Evolutionary conservation across 345 rosid species (phyloP), one percentile per base, ranked within the genome.

Genomic region (Camelina hispida): DNA sequence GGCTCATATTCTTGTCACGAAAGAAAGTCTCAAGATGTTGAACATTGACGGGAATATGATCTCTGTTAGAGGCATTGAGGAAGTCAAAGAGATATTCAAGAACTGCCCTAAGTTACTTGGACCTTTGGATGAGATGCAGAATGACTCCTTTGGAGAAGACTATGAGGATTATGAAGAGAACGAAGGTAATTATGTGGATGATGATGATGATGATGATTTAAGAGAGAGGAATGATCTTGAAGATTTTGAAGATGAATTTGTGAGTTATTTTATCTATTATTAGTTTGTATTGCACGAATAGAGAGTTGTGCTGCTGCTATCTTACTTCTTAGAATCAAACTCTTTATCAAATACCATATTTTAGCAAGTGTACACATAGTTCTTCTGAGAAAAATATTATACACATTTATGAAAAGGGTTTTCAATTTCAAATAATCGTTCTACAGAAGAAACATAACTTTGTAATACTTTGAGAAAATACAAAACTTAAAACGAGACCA

Each of bases 31-130:
- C 52, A 76, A 69, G 63, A 73, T 83, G 82, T 86, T 92, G 75
- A 88, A 85, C 69, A 85, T 92, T 48, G 44, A 87, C 25, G 89
- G 82, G 18, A 92, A 92, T 75, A 76, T 73, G 66, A 87, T 92
- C 46, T 90, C 91, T 1, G 87, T 81, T 10, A 87, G 88, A 30
- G 93, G 93, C 50, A 69, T 90, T 15, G 94, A 92, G 67, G 94
- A 92, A 67, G 60, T 90, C 62, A 82, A 78, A 76, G 86, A 73
- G 51, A 79, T 85, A 69, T 90, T 92, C 74, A 82, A 83, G 80
- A 84, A 85, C 16, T 85, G 40, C 68, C 87, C 89, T 1, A 76
- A 76, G 28, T 61, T 76, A 87, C 94, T 87, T 68, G 93, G 84
- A 22, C 62, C 94, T 35, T 80, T 90, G 37, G 93, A 88, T 42